Percentiles rank a stretch among this genome's conserved stretches.
Evolutionary conservation across 2,329 filamentous ascomycete species (phyloP).

Genomic region (Aspergillus versicolor): DNA sequence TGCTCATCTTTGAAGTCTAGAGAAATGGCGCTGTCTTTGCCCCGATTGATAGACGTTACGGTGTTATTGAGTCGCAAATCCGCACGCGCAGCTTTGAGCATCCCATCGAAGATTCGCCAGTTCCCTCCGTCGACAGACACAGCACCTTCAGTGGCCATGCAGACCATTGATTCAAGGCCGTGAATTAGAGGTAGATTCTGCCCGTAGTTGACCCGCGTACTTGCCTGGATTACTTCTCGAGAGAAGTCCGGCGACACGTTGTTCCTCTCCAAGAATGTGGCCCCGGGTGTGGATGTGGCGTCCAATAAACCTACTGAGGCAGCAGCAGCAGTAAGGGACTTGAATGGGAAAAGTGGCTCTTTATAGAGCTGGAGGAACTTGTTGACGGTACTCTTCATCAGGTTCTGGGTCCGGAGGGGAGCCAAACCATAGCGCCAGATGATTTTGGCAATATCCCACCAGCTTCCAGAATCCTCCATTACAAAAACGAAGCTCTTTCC

Average conservation of each 20-base stretch:
- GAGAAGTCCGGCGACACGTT: conserved; percentile 67
- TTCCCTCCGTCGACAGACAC: conserved; percentile 80
- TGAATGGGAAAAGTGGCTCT: conserved; percentile 78
- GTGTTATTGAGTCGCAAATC: conserved; percentile 64
- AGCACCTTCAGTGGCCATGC: conserved; percentile 84
- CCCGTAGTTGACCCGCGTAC: conserved; percentile 91
- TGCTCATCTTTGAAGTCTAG: conserved; percentile 36
- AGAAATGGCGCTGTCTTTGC: conserved; percentile 42
- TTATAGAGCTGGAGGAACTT: conserved; percentile 81
- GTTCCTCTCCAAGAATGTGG: conserved; percentile 68
- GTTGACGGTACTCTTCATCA: conserved; percentile 70
- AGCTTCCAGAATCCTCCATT: conserved; percentile 61
- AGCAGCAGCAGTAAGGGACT: conserved; percentile 67
- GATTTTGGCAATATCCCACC: conserved; percentile 78
- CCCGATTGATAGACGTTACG: conserved; percentile 59
- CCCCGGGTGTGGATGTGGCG: conserved; percentile 69
- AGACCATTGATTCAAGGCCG: conserved; percentile 86
- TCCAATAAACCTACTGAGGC: conserved; percentile 66
- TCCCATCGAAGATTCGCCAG: conserved; percentile 87
- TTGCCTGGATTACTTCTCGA: conserved; percentile 82
- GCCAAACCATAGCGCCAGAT: conserved; percentile 83
- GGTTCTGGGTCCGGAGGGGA: conserved; percentile 68
- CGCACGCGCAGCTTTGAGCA: conserved; percentile 67
- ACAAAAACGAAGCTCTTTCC: conserved; percentile 71
- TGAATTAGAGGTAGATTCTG: conserved; percentile 85